A percentile compares a stretch with the other conserved stretches of the same genome.
Conservation (phyloP, 2,329 filamentous ascomycete species). For the Ampelomyces quisqualis region DNA sequence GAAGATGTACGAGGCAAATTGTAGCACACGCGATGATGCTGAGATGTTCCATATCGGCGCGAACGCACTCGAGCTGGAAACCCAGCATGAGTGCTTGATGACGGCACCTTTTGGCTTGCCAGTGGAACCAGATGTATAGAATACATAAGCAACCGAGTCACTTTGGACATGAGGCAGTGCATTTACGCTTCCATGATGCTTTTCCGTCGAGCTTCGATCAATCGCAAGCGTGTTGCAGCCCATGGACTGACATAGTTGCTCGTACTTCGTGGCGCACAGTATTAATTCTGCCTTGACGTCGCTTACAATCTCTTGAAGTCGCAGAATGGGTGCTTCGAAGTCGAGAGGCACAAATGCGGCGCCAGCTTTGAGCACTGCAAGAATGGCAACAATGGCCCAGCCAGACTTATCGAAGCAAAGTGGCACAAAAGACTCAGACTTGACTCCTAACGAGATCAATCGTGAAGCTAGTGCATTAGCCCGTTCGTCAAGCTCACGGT, state of each 20-base stretch:
- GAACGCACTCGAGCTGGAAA: conserved; percentile 45
- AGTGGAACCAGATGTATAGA: conserved; percentile 61
- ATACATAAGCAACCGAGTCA: conserved; percentile 59
- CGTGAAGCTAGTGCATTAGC: conserved; percentile 28
- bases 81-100: conserved; percentile 61
- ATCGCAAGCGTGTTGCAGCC: conserved; percentile 27
- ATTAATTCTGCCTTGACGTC: conserved; percentile 35
- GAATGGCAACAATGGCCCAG: conserved; percentile 39
- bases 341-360: conserved; percentile 44
- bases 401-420: conserved; percentile 43
- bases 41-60: conserved; percentile 46
- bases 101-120: conserved; percentile 62
- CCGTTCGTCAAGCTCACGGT: conserved; percentile 31
- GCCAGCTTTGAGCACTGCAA: conserved; percentile 42
- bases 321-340: conserved; percentile 38
- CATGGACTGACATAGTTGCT: conserved; percentile 27
- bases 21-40: conserved; percentile 56
- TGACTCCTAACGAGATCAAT: conserved; percentile 27
- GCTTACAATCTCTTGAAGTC: conserved; percentile 40
- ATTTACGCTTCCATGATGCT: conserved; percentile 32
- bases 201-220: conserved; percentile 47
- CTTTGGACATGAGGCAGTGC: conserved; percentile 41
- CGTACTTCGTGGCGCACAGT: conserved; percentile 29
- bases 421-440: conserved; percentile 30
- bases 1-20: conserved; percentile 50